These are phyloP conservation scores for Erucastrum elatum DNA, from an alignment of 345 rosid species.

Conservation along the genomic window DNA sequence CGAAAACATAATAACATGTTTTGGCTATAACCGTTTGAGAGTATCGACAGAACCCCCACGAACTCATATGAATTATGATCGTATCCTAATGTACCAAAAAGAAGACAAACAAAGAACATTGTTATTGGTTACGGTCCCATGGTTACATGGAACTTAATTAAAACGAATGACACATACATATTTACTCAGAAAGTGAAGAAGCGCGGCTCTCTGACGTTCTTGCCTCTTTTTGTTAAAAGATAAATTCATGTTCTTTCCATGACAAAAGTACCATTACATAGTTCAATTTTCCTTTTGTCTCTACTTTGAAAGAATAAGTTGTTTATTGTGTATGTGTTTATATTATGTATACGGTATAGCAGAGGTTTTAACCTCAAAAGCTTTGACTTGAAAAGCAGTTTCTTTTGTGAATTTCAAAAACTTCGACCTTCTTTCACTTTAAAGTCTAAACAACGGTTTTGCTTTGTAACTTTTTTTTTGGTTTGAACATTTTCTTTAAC, in stretches of 20 bases:
- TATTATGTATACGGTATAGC: neutral
- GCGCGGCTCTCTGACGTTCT: slow-evolving; percentile 10
- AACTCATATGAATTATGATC: neutral
- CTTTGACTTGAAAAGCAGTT: slow-evolving; percentile 49
- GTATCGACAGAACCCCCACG: neutral
- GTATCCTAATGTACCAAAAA: neutral
- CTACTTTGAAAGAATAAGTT: slow-evolving; percentile 25
- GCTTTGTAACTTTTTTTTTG: slow-evolving; percentile 1
- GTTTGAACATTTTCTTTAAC: neutral
- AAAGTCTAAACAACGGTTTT: slow-evolving; percentile 25
- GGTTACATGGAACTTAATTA: neutral
- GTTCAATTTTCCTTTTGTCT: slow-evolving; percentile 31
- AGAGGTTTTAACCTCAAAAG: slow-evolving; percentile 41
- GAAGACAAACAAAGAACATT: slow-evolving; percentile 3
- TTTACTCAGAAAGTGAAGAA: slow-evolving; percentile 21
- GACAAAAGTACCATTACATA: slow-evolving; percentile 29
- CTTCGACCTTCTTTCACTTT: slow-evolving; percentile 39
- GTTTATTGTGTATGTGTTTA: neutral
- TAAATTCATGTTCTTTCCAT: slow-evolving; percentile 22
- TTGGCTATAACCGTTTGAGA: neutral
- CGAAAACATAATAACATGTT: neutral
- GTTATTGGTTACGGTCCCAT: neutral
- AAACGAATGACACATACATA: slow-evolving; percentile 1
- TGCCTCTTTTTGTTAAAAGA: slow-evolving; percentile 18
- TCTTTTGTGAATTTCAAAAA: slow-evolving; percentile 29